These are phyloP conservation scores for Coffea canephora DNA, from an alignment of 257 asterid species.

Conservation along the genomic window DNA sequence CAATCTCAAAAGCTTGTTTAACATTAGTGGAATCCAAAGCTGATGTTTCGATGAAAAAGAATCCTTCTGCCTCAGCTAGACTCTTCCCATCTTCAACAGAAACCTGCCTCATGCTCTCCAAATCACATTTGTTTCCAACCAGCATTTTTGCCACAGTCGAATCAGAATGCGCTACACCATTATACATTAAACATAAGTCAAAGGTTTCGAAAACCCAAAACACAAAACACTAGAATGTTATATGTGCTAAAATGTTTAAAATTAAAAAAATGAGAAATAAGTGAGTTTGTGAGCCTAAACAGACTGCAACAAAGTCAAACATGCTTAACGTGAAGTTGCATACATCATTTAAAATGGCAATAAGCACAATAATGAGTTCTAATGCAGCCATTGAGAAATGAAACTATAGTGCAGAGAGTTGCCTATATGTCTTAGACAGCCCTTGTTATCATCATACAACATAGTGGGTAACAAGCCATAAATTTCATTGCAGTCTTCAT, in stretches of 20 bases:
- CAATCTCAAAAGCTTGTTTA: conserved; percentile 31
- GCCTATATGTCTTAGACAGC: too few species aligned
- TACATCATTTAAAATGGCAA: too few species aligned
- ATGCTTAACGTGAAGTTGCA: not conserved
- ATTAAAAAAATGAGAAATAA: not conserved
- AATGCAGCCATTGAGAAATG: too few species aligned
- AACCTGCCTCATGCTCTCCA: conserved; percentile 29
- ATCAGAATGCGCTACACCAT: conserved; percentile 29
- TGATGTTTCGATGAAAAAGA: conserved; percentile 36
- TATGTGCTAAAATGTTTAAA: not conserved
- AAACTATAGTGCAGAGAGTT: too few species aligned
- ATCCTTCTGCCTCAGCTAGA: conserved; percentile 30
- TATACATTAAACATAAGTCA: not conserved
- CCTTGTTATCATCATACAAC: too few species aligned
- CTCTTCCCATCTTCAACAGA: conserved; percentile 27
- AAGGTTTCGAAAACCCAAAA: not conserved
- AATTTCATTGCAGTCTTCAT: too few species aligned
- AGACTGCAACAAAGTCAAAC: not conserved
- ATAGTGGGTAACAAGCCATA: too few species aligned
- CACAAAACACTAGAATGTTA: not conserved
- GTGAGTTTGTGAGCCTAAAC: not conserved
- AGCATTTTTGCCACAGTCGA: conserved; percentile 23
- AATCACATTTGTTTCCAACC: conserved; percentile 21
- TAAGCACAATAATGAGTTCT: not conserved
- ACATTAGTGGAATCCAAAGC: conserved; percentile 35